These are phyloP conservation scores for Trichoderma atrobrunneum DNA, from an alignment of 2,329 filamentous ascomycete species.

Conservation along the genomic window DNA sequence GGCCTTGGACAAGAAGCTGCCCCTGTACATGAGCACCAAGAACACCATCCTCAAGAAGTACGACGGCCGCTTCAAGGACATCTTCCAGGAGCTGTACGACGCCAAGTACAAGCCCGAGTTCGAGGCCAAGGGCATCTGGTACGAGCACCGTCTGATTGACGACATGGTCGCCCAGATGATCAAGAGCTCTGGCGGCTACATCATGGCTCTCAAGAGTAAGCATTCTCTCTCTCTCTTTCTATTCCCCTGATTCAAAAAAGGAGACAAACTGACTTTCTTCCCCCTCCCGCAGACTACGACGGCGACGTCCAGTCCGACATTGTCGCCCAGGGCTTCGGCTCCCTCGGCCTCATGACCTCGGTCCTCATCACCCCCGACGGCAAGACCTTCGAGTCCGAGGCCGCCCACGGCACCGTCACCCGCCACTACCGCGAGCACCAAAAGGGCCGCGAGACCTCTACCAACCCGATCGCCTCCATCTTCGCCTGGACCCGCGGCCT, in stretches of 20 bases:
- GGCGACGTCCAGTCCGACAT: conserved; percentile 99
- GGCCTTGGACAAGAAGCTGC: conserved; percentile 78
- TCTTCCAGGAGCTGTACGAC: conserved; percentile 97
- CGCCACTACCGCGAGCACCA: conserved; percentile 99
- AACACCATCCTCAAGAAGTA: conserved; percentile 99
- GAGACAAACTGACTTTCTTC: neutral
- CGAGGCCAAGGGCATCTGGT: conserved; percentile 92
- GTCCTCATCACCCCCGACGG: conserved; percentile 95
- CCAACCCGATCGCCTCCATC: conserved; percentile 98
- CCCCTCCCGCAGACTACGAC: conserved; percentile 85
- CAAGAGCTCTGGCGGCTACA: conserved; percentile 93
- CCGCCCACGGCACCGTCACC: conserved; percentile 96
- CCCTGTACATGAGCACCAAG: conserved; percentile 99
- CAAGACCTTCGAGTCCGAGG: conserved; percentile 96
- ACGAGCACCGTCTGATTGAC: conserved; percentile 98
- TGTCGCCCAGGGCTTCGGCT: conserved; percentile 96
- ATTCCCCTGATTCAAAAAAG: neutral
- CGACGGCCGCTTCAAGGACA: conserved; percentile 98
- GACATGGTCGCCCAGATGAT: conserved; percentile 99
- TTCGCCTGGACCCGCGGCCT: conserved; percentile 98
- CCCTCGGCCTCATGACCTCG: conserved; percentile 96
- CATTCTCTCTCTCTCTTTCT: conserved; percentile 25
- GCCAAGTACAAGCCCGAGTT: conserved; percentile 82
- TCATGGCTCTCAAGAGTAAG: conserved; percentile 97
- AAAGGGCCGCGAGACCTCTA: conserved; percentile 94